Evolutionary conservation across 2,329 filamentous ascomycete species (phyloP), one percentile per base, ranked within the genome.

Genomic region (Orbilia ellipsospora): DNA sequence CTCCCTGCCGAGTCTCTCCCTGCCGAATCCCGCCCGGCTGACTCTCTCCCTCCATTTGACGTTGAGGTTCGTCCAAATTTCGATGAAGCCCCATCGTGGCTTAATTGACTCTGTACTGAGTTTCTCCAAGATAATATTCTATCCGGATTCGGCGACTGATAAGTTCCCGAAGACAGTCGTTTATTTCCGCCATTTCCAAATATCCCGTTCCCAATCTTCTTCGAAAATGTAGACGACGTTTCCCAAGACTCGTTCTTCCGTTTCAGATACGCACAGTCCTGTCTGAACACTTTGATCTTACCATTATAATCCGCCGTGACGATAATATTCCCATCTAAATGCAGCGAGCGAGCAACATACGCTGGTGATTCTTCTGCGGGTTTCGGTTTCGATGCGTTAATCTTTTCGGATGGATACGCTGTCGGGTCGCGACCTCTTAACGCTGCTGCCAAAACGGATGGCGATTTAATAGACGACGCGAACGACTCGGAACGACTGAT

Each of bases 61-160:
- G n/a, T 59, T 18, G 55, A 59, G n/a, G 18, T 59, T 42, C 55
- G 42, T 68, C 73, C 77, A 18, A 62, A 18, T 86, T 85, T 79
- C 84, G 50, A 54, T 15, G 69, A 70, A 78, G 31, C 31, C 81
- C 63, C 81, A 68, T 87, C 85, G n/a, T 85, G 81, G 74, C 83
- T 86, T 40, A 83, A 79, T 52, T 84, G 85, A 74, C 85, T 86
- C 4, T 85, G 84, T 67, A 92, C 86, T 12, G 87, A 87, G 78
- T 96, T 92, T 2, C 94, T 89, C 94, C 94, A 99, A 59, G 89
- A 91, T 78, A 96, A 86, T 78, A 97, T 97, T 15, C 92, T 88
- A 77, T 98, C 94, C 0, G 90, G 72, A 78, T 78, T 65, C 77
- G 80, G 18, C 79, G 70, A 63, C 10, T 55, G 59, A 65, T 77